Evolutionary conservation across 176 grass and related monocot genomes (phyloP), one percentile per base, ranked within the genome.

Genomic region (Chloris gayana): DNA sequence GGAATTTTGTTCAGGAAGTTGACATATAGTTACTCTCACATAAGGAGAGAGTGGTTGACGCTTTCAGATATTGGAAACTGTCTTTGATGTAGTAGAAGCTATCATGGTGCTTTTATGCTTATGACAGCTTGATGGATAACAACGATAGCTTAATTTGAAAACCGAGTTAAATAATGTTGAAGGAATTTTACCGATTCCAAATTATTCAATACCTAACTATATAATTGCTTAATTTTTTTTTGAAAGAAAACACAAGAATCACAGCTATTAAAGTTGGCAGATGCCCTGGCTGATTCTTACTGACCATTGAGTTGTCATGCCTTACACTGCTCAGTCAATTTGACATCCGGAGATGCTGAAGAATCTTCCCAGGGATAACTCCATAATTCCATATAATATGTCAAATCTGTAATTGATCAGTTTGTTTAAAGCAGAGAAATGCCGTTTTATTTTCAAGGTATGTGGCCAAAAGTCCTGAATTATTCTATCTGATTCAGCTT

Each of bases 361-460:
- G 24, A 64, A 70, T 30, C 68, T 70, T 41, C 41, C 25, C 6
- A 12, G 18, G 5, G 24, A 18, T 46, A 70, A 2, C 24, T 17
- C 26, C 24, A 62, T 66, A 61, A n/a, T n/a, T 35, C 2, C 3
- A 2, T 5, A 2, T 35, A 11, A 42, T 8, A 35, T 10, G 1
- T 69, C 38, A 69, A 83, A 53, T 25, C 38, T 72, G 24, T 22
- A 79, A 30, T 29, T 69, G 14, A 78, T 64, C 49, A 64, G 11
- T 85, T 78, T 72, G n/a, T 78, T 85, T n/a, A 49, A 67, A 74
- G 22, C 24, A 67, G 46, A 53, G 45, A 44, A 47, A 33, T 34
- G 34, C 30, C 25, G 21, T 69, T 68, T 10, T 57, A 42, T 56
- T 41, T 47, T 75, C 8, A 15, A 42, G 70, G 13, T 70, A 2